A percentile compares a stretch with the other conserved stretches of the same genome.
phyloP scores from a whole-genome alignment of 2,329 filamentous ascomycete species.

The Cryphonectria parasitica region DNA sequence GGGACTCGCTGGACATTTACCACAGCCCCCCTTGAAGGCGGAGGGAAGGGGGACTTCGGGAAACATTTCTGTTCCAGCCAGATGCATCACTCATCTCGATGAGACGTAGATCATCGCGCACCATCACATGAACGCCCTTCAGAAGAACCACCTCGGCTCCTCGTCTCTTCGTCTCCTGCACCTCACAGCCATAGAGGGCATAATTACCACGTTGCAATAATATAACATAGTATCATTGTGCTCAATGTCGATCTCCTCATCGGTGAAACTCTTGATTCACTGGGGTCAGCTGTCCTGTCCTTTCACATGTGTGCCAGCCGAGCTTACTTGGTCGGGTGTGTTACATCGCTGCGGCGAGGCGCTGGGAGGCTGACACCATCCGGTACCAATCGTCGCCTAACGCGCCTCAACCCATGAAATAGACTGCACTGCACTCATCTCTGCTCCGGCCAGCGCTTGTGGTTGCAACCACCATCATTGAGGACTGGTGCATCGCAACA shows the following conservation, averaged over 20 bases:
- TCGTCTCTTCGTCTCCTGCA: neutral
- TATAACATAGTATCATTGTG: neutral
- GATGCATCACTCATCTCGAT: neutral
- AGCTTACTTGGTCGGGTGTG: slow-evolving; percentile 8
- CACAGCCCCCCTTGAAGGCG: neutral
- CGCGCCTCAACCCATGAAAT: slow-evolving; percentile 10
- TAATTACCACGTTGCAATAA: neutral
- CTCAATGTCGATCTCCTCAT: neutral
- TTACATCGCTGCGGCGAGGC: slow-evolving; percentile 11
- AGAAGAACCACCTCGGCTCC: neutral
- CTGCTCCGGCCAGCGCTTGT: neutral
- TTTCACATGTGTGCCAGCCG: slow-evolving; percentile 12
- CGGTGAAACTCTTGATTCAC: neutral
- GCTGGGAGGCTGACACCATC: neutral
- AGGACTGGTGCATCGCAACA: neutral
- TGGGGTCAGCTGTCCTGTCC: neutral
- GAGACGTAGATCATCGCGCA: neutral
- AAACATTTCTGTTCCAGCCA: neutral
- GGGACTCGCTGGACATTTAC: neutral
- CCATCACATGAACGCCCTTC: neutral
- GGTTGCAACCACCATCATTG: neutral
- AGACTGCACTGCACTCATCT: neutral
- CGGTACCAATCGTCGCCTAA: slow-evolving; percentile 5
- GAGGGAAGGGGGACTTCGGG: neutral
- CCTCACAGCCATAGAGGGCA: neutral